These are phyloP conservation scores for Penicillium sp. DNA, from an alignment of 2,329 filamentous ascomycete species.

Conservation along the genomic window DNA sequence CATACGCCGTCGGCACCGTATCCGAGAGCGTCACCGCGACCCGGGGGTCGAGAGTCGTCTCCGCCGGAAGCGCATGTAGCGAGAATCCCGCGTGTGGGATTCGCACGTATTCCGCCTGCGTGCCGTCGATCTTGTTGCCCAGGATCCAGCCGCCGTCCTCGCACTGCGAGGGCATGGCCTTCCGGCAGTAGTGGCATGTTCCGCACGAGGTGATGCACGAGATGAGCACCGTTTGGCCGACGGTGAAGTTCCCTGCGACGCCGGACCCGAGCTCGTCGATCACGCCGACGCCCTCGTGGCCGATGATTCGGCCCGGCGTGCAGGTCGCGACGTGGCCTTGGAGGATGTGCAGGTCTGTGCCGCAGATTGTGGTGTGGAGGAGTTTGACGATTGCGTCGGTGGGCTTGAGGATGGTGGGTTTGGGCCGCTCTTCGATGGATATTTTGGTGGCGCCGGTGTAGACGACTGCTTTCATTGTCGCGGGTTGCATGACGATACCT, in stretches of 20 bases:
- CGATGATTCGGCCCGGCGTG: slow-evolving; percentile 52
- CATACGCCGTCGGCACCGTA: slow-evolving; percentile 62
- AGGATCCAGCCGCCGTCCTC: slow-evolving; percentile 60
- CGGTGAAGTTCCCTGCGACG: slow-evolving; percentile 54
- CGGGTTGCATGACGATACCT: neutral
- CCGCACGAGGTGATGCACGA: slow-evolving; percentile 58
- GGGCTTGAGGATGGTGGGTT: slow-evolving; percentile 47
- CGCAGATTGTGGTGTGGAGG: slow-evolving; percentile 58
- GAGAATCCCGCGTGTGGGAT: slow-evolving; percentile 58
- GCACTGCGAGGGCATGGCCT: slow-evolving; percentile 60
- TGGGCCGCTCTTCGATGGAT: slow-evolving; percentile 48
- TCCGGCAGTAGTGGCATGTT: slow-evolving; percentile 57
- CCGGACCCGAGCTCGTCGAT: slow-evolving; percentile 52
- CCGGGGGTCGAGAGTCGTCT: neutral
- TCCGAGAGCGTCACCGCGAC: slow-evolving; percentile 57
- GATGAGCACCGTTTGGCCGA: slow-evolving; percentile 60
- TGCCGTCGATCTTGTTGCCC: slow-evolving; percentile 59
- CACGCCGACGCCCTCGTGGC: slow-evolving; percentile 60
- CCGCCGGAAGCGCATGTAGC: slow-evolving; percentile 30
- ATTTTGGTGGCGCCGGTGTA: slow-evolving; percentile 44
- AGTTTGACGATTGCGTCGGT: slow-evolving; percentile 59
- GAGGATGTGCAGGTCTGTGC: slow-evolving; percentile 62
- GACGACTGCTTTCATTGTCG: slow-evolving; percentile 54
- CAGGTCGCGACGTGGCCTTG: slow-evolving; percentile 58
- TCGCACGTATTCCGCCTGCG: slow-evolving; percentile 61